Evolutionary conservation across 2,329 filamentous ascomycete genomes (phyloP).

Genomic region (Elsinoe australis): DNA sequence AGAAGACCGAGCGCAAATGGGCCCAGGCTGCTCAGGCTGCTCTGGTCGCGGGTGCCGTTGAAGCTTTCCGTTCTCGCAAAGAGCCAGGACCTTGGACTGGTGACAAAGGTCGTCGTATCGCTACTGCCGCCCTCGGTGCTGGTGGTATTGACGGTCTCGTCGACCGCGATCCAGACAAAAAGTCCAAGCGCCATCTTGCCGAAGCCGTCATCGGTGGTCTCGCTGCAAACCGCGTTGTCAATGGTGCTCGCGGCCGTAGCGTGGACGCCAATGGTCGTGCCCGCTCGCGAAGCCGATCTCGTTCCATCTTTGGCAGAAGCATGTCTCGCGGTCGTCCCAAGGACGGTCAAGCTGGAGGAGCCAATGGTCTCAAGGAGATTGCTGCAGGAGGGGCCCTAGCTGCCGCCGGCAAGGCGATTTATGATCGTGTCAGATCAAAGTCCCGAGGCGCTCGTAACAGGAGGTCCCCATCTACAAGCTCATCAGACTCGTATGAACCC

Average conservation of each 20-base stretch:
- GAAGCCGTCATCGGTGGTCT: constrained; percentile 86
- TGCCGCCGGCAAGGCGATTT: constrained; percentile 45
- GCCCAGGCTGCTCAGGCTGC: constrained; percentile 83
- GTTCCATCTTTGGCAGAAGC: constrained; percentile 50
- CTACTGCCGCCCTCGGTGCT: constrained; percentile 78
- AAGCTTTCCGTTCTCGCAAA: constrained; percentile 85
- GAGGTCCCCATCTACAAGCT: constrained; percentile 39
- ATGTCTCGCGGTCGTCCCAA: constrained; percentile 35
- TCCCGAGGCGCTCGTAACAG: constrained; percentile 45
- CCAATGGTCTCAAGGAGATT: constrained; percentile 42
- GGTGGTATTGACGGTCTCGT: constrained; percentile 76
- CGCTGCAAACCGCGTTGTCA: constrained; percentile 75
- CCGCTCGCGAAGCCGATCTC: constrained; percentile 64
- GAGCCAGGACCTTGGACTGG: constrained; percentile 85
- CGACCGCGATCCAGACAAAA: constrained; percentile 60
- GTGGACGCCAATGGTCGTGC: constrained; percentile 35
- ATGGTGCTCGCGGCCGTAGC: constrained; percentile 66
- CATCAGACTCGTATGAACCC: constrained; percentile 46
- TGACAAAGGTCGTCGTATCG: constrained; percentile 81
- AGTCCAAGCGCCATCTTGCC: constrained; percentile 70
- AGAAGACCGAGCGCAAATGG: constrained; percentile 51
- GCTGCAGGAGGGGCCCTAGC: constrained; percentile 43
- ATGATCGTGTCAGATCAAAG: constrained; percentile 49
- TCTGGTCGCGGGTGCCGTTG: constrained; percentile 78
- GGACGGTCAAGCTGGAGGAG: constrained; percentile 38